A percentile compares a stretch with the other conserved stretches of the same genome.
Evolutionary conservation across 1,139 yeast species (phyloP).

Genomic region (Martiniozyma asiatica): DNA sequence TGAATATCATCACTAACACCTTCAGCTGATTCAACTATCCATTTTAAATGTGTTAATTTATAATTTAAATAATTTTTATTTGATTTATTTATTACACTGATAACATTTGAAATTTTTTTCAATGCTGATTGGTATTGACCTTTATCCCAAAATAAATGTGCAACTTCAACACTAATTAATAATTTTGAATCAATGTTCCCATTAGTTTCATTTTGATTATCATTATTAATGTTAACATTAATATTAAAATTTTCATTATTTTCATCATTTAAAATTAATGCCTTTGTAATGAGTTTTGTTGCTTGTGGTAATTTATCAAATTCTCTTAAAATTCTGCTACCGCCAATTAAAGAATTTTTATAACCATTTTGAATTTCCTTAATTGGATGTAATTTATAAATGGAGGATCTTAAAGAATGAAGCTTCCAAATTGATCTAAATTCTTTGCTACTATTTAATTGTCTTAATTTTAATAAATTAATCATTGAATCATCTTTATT

Average conservation of each 20-base stretch:
- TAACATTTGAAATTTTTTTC: slow-evolving; percentile 42
- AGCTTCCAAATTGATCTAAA: slow-evolving; percentile 53
- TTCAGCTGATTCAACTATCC: slow-evolving; percentile 85
- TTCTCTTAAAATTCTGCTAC: slow-evolving; percentile 59
- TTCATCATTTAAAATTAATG: slow-evolving; percentile 34
- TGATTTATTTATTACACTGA: slow-evolving; percentile 12
- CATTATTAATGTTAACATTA: background rate
- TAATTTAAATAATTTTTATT: slow-evolving; percentile 31
- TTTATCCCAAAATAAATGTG: slow-evolving; percentile 80
- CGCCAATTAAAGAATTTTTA: slow-evolving; percentile 42
- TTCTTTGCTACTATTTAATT: slow-evolving; percentile 45
- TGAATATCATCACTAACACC: slow-evolving; percentile 67
- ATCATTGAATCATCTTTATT: slow-evolving; percentile 9
- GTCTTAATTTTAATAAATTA: slow-evolving; percentile 22
- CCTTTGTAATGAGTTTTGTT: slow-evolving; percentile 58
- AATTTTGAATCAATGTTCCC: slow-evolving; percentile 21
- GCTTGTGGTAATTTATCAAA: slow-evolving; percentile 65
- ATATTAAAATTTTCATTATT: background rate
- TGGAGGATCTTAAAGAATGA: slow-evolving; percentile 47
- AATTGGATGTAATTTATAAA: slow-evolving; percentile 31
- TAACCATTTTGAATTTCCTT: slow-evolving; percentile 28
- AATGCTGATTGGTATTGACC: slow-evolving; percentile 86
- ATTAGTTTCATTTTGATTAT: slow-evolving; percentile 8
- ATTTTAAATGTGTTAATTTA: slow-evolving; percentile 69
- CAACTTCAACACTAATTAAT: slow-evolving; percentile 65